Evolutionary conservation across 108 stramenopile genomes (phyloP).

Genomic region (Schizochytrium sp.): DNA sequence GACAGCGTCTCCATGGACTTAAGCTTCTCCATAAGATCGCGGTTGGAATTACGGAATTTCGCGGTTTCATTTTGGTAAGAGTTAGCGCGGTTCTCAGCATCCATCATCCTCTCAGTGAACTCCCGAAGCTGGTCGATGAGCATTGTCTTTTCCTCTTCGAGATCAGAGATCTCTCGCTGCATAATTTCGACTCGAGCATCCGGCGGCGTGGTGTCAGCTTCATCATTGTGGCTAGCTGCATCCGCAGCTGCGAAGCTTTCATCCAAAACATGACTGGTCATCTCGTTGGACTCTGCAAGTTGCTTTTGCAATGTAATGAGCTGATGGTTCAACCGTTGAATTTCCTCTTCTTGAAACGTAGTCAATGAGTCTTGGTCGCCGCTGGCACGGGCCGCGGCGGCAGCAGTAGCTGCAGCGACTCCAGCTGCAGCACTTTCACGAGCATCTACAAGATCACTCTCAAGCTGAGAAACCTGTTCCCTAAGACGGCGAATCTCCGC

Average conservation of each 20-base stretch:
- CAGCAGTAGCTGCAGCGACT: not conserved
- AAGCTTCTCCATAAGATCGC: not conserved
- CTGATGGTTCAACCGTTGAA: not conserved
- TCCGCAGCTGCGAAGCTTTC: not conserved
- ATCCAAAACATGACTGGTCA: not conserved
- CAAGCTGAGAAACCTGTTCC: not conserved
- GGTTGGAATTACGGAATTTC: not conserved
- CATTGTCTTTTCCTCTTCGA: not conserved
- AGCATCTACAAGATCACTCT: slow-evolving; percentile 9
- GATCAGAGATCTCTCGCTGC: not conserved
- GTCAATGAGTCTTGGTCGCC: not conserved
- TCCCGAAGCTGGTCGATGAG: not conserved
- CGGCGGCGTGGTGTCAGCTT: slow-evolving; percentile 27
- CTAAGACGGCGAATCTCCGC: slow-evolving; percentile 22
- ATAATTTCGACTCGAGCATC: slow-evolving; percentile 4
- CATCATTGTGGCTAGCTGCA: not conserved
- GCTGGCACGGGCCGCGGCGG: not conserved
- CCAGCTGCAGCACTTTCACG: not conserved
- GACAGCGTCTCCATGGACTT: not conserved
- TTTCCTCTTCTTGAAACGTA: not conserved
- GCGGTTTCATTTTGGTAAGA: not conserved
- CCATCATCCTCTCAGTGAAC: slow-evolving; percentile 27
- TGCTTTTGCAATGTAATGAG: not conserved
- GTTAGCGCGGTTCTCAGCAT: slow-evolving; percentile 55
- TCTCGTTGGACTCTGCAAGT: not conserved